Base-by-base conservation (phyloP, 345 rosid genomes). In the Lepidium aucheri region DNA sequence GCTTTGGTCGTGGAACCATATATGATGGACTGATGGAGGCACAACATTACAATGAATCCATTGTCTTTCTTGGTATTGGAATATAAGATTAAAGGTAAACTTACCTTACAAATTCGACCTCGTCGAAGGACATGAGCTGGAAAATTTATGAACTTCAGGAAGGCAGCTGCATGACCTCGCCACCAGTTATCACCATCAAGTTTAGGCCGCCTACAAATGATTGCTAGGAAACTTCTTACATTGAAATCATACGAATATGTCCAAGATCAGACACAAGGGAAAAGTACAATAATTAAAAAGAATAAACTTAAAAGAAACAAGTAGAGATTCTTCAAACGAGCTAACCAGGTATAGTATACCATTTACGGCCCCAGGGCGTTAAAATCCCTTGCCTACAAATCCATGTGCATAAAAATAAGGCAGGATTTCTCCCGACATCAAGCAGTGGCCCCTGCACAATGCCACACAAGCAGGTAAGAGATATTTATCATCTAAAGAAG, bases 81-180 rank as follows among this genome's bases (percentile, higher is more conserved):
- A 22, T 18, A 34, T 45, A 53, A n/a, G 39, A 15, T 35, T 11
- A 15, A 26, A 53, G 33, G 34, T 35, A 62, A 40, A 67, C 63
- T 67, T 53, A 84, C 96, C 80, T 84, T 84, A 74, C 84, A 77
- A 67, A 93, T 90, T 62, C 98, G 96, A 47, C 96, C 97, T 35
- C 42, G 52, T 60, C 89, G 80, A 78, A 93, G 94, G 60, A 77
- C 82, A 30, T 81, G 85, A 49, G 84, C 52, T 17, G 96, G 82
- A 70, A 82, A 82, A 60, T 85, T 67, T 43, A 78, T 75, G 60
- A 84, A 79, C 66, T 87, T 93, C 47, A 90, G 72, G 77, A 83
- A 93, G 50, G 98, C 97, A 65, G 97, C 86, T 46, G 97, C 97
- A 77, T 93, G 95, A 68, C 98, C 97, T 58, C 96, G 80, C 96